Conservation (phyloP, 2,329 filamentous ascomycete genomes). For the Ceratocystis harringtonii region DNA sequence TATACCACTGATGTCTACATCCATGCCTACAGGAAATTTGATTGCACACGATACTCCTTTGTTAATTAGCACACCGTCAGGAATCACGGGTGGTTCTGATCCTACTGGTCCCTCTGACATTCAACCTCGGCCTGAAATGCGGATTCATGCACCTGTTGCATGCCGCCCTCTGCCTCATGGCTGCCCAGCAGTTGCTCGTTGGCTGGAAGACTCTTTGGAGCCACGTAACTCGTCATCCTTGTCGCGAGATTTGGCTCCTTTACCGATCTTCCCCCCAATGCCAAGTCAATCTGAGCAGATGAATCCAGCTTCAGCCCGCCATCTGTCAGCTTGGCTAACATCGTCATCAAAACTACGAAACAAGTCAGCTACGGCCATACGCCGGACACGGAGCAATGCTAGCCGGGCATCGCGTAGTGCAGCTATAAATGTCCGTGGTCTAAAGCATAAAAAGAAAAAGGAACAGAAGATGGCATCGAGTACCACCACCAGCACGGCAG, state of each 20-base stretch:
- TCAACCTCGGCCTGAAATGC: slow-evolving; percentile 30
- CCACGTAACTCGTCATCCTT: slow-evolving; percentile 13
- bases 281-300: not conserved
- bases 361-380: slow-evolving; percentile 25
- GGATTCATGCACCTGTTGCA: slow-evolving; percentile 39
- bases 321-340: slow-evolving; percentile 7
- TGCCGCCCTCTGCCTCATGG: slow-evolving; percentile 31
- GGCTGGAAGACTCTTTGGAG: slow-evolving; percentile 41
- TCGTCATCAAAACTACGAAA: not conserved
- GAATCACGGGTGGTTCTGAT: slow-evolving; percentile 30
- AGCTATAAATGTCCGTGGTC: slow-evolving; percentile 47
- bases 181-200: slow-evolving; percentile 27
- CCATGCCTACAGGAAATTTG: not conserved
- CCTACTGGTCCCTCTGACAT: not conserved
- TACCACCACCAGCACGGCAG: slow-evolving; percentile 4
- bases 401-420: slow-evolving; percentile 36
- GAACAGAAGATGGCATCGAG: slow-evolving; percentile 20
- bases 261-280: slow-evolving; percentile 14
- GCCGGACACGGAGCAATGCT: slow-evolving; percentile 38
- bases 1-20: not conserved
- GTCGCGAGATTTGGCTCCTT: not conserved
- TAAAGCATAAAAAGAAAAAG: slow-evolving; percentile 29
- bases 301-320: not conserved
- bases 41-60: slow-evolving; percentile 22
- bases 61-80: slow-evolving; percentile 44